Evolutionary conservation across 2,329 filamentous ascomycete genomes (phyloP).

Genomic region (Chaetomium sp.): DNA sequence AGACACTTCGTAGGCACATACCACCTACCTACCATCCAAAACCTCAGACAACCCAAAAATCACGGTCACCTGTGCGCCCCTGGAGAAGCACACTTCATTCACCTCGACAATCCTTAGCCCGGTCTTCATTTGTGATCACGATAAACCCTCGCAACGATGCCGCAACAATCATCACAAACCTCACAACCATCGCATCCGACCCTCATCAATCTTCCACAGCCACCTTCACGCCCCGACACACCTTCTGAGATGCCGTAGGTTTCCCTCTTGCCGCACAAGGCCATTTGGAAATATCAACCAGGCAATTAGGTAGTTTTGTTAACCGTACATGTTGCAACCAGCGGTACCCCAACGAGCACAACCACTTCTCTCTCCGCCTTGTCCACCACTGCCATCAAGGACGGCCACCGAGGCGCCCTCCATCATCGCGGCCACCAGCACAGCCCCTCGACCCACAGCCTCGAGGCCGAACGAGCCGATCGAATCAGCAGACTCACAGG

Average conservation of each 20-base stretch:
- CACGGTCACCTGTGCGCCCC: not conserved
- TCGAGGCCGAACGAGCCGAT: constrained; percentile 90
- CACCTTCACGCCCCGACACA: constrained; percentile 79
- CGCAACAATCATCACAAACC: constrained; percentile 28
- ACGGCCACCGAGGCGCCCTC: constrained; percentile 82
- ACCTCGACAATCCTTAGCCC: no score
- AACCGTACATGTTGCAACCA: constrained; percentile 41
- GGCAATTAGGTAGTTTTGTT: not conserved
- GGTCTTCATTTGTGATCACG: not conserved
- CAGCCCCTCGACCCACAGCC: constrained; percentile 67
- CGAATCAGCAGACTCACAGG: constrained; percentile 93
- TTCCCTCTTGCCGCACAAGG: constrained; percentile 4
- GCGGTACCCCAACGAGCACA: constrained; percentile 88
- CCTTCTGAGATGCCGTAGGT: constrained; percentile 88
- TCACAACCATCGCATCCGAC: constrained; percentile 53
- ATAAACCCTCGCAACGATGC: constrained; percentile 30
- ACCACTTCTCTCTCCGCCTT: constrained; percentile 90
- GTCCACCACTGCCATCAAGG: constrained; percentile 93
- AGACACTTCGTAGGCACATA: no score
- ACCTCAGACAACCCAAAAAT: no score
- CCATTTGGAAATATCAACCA: not conserved
- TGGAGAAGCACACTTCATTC: not conserved
- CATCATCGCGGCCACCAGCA: constrained; percentile 62
- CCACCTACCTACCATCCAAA: no score
- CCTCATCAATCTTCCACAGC: constrained; percentile 81